These are phyloP conservation scores for Litsea cubeba DNA, from an alignment of 164 flowering plant genomes.

Conservation along the genomic window DNA sequence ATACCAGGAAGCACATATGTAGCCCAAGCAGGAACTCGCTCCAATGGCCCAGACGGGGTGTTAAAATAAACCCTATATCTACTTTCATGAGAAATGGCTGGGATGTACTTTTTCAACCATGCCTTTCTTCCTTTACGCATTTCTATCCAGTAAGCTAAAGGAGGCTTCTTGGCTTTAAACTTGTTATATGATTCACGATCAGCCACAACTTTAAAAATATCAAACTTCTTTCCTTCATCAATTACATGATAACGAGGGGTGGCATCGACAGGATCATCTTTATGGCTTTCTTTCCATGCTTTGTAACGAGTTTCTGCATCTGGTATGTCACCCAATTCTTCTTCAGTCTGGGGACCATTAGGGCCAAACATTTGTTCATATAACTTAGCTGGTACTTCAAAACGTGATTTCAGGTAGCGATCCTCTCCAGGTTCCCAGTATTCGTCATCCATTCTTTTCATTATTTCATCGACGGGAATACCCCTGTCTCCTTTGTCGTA, in stretches of 20 bases:
- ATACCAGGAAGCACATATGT: constrained; percentile 92
- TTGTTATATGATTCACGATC: constrained; percentile 67
- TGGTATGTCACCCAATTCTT: constrained; percentile 74
- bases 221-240: constrained; percentile 72
- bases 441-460: constrained; percentile 71
- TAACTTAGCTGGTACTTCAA: constrained; percentile 65
- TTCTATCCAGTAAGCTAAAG: constrained; percentile 86
- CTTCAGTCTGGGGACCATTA: constrained; percentile 87
- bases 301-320: constrained; percentile 87
- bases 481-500: constrained; percentile 95
- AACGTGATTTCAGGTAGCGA: constrained; percentile 55
- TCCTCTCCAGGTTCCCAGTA: constrained; percentile 99
- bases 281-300: constrained; percentile 79
- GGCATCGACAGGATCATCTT: constrained; percentile 74
- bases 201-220: constrained; percentile 47
- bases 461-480: constrained; percentile 57
- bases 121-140: constrained; percentile 93
- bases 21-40: constrained; percentile 98
- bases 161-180: constrained; percentile 65
- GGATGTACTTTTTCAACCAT: constrained; percentile 82
- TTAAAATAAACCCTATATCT: constrained; percentile 91
- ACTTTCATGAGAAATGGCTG: constrained; percentile 87
- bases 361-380: constrained; percentile 95
- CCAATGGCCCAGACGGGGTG: constrained; percentile 87
- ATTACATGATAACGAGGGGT: constrained; percentile 73